Evolutionary conservation across 768 basidiomycete species (phyloP).

Genomic region (Boletus edulis): DNA sequence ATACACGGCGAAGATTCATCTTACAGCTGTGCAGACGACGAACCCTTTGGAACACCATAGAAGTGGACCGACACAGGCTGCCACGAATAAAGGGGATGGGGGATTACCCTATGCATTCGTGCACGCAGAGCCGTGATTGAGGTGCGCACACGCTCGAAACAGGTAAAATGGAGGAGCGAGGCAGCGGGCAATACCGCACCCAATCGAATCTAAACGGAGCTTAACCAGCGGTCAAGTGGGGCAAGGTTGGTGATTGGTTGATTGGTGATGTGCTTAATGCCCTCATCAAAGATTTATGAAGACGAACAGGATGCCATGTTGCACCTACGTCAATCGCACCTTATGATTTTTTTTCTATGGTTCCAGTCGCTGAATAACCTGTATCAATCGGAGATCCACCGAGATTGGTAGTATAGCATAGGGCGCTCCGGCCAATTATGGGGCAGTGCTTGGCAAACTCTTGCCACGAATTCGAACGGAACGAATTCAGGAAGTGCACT

Average conservation of each 20-base stretch:
- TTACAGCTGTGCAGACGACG: conserved; percentile 20
- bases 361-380: conserved; percentile 18
- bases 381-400: conserved; percentile 5
- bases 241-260: conserved; percentile 8
- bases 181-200: conserved; percentile 17
- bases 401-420: conserved; percentile 7
- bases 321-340: conserved; percentile 1
- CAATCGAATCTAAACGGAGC: conserved; percentile 24
- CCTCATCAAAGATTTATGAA: conserved; percentile 10
- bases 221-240: conserved; percentile 19
- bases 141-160: conserved; percentile 14
- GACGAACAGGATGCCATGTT: conserved; percentile 8
- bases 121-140: conserved; percentile 7
- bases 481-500: conserved; percentile 14
- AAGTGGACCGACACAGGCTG: conserved; percentile 1
- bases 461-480: conserved; percentile 19
- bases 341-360: neutral
- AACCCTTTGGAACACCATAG: conserved; percentile 6
- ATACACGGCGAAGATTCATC: conserved; percentile 23
- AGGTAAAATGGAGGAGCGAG: conserved; percentile 16
- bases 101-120: conserved; percentile 10
- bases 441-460: conserved; percentile 25
- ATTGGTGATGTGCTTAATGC: conserved; percentile 9
- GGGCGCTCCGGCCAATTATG: conserved; percentile 5
- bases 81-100: conserved; percentile 5